Evolutionary conservation across 441 rosid genomes (phyloP).

Genomic region (Aquilaria agallochum): DNA sequence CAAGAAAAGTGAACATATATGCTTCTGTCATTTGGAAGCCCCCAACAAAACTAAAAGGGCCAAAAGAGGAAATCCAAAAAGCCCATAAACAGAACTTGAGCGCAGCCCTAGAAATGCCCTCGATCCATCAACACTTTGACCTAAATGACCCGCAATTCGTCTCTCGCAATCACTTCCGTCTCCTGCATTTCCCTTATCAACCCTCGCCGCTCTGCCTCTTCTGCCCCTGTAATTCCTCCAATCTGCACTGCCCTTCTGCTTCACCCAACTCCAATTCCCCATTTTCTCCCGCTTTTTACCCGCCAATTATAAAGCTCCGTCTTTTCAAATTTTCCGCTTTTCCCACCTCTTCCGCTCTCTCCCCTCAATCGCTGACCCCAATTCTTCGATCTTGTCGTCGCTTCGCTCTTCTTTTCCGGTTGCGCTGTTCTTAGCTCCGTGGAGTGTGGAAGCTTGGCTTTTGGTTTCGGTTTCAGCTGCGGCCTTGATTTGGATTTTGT

Average conservation of each 20-base stretch:
- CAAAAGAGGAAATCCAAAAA: conserved; percentile 27
- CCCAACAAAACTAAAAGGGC: not conserved
- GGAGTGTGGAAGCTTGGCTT: not conserved
- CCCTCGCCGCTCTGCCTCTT: conserved; percentile 57
- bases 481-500: conserved; percentile 5
- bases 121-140: conserved; percentile 20
- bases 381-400: conserved; percentile 4
- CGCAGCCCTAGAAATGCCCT: not conserved
- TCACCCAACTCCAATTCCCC: conserved; percentile 18
- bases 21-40: too few species aligned
- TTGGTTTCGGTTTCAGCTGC: not conserved
- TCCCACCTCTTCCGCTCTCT: not conserved
- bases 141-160: conserved; percentile 34
- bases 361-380: not conserved
- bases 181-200: conserved; percentile 33
- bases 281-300: conserved; percentile 32
- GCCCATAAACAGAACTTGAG: not conserved
- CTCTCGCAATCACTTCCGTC: not conserved
- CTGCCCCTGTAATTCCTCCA: conserved; percentile 76
- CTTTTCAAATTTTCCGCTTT: conserved; percentile 20
- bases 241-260: conserved; percentile 34
- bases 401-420: conserved; percentile 12
- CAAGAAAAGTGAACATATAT: too few species aligned
- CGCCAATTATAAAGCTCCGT: conserved; percentile 29
- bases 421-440: not conserved